These are phyloP conservation scores for Aureobasidium sp. DNA, from an alignment of 2,329 filamentous ascomycete genomes.

Conservation along the genomic window DNA sequence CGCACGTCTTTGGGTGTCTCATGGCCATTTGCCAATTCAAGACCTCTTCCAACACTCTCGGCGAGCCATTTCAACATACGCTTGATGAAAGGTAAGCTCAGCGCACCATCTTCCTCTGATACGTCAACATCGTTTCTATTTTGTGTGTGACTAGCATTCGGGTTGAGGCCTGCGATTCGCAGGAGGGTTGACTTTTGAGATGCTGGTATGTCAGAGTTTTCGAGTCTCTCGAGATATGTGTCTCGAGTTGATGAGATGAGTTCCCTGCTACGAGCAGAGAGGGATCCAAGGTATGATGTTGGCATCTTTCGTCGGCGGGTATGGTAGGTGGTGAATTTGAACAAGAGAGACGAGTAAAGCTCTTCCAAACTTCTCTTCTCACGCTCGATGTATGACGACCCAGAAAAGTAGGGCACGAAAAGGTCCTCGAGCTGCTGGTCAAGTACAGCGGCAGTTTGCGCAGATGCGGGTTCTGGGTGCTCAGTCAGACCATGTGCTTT, in stretches of 20 bases:
- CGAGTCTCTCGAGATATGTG: conserved; percentile 80
- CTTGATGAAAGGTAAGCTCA: conserved; percentile 84
- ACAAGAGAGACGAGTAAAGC: conserved; percentile 81
- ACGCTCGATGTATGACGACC: conserved; percentile 58
- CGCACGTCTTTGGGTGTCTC: conserved; percentile 94
- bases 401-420: conserved; percentile 59
- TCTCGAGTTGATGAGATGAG: conserved; percentile 82
- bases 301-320: conserved; percentile 79
- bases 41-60: conserved; percentile 81
- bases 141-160: conserved; percentile 41
- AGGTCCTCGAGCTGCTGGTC: conserved; percentile 62
- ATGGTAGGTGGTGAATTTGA: conserved; percentile 97
- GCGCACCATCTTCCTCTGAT: conserved; percentile 76
- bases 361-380: conserved; percentile 66
- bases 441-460: conserved; percentile 66
- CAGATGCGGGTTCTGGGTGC: conserved; percentile 83
- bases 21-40: conserved; percentile 79
- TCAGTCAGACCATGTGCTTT: conserved; percentile 93
- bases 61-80: conserved; percentile 97
- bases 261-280: conserved; percentile 85
- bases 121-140: conserved; percentile 84
- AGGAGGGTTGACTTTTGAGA: conserved; percentile 89
- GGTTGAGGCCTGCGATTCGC: conserved; percentile 73
- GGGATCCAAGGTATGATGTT: conserved; percentile 84
- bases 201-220: conserved; percentile 78